A percentile compares a stretch with the other conserved stretches of the same genome.
phyloP scores from a whole-genome alignment of 2,329 filamentous ascomycete species.

The Dactylonectria estremocensis region DNA sequence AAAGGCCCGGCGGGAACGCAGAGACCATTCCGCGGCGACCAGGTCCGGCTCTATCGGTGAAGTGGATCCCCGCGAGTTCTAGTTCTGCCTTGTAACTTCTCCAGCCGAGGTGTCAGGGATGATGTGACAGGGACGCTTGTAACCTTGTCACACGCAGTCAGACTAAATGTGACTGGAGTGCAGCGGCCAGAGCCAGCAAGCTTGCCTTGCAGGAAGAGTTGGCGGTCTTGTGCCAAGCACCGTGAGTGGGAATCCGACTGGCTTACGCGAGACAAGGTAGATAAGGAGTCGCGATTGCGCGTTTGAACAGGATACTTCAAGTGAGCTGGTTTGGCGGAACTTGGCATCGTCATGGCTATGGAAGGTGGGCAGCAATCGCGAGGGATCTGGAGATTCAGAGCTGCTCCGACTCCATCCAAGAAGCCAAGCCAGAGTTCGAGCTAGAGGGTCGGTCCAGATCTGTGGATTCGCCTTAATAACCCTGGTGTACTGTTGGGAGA shows the following conservation, averaged over 20 bases:
- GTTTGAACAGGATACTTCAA: background rate
- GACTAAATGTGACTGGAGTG: slow-evolving; percentile 21
- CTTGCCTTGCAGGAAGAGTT: background rate
- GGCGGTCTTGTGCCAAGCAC: background rate
- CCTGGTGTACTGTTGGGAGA: slow-evolving; percentile 1
- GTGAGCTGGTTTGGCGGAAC: background rate
- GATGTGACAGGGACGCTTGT: slow-evolving; percentile 31
- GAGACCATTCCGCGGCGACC: slow-evolving; percentile 38
- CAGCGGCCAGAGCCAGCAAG: slow-evolving; percentile 15
- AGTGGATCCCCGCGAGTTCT: slow-evolving; percentile 34
- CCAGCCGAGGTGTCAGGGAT: slow-evolving; percentile 31
- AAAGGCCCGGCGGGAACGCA: slow-evolving; percentile 30
- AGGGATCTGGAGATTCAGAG: slow-evolving; percentile 1
- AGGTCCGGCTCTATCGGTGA: slow-evolving; percentile 23
- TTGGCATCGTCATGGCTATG: background rate
- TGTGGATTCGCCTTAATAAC: slow-evolving; percentile 13
- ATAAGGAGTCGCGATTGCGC: background rate
- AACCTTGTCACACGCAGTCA: slow-evolving; percentile 29
- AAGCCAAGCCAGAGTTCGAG: slow-evolving; percentile 16
- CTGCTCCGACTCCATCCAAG: background rate
- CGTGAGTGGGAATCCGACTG: background rate
- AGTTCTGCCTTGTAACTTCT: slow-evolving; percentile 15
- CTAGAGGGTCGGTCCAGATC: slow-evolving; percentile 23
- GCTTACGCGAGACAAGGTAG: background rate
- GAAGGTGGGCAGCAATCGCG: background rate